Evolutionary conservation across 1,284 basidiomycete species (phyloP).

Genomic region (Anthracocystis walkeri): DNA sequence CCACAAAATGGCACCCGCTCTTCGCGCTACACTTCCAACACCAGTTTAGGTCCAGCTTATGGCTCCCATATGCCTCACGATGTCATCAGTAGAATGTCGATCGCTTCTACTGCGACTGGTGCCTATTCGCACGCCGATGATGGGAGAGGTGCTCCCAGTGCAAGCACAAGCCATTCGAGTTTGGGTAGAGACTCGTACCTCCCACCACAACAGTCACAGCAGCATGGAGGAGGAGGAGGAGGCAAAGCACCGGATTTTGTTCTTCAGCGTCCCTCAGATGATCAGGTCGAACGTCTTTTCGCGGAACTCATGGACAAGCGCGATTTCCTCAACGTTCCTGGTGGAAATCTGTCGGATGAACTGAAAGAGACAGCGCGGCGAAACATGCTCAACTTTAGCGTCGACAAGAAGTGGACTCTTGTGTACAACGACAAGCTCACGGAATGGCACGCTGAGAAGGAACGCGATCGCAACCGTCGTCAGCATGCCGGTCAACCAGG

Average conservation of each 20-base stretch:
- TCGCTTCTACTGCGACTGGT: constrained; percentile 31
- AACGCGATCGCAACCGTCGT: constrained; percentile 54
- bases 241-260: constrained; percentile 55
- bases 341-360: constrained; percentile 61
- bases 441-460: constrained; percentile 76
- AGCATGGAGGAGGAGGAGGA: neutral
- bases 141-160: constrained; percentile 6
- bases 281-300: constrained; percentile 66
- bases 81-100: constrained; percentile 33
- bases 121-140: constrained; percentile 22
- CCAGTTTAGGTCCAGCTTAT: constrained; percentile 16
- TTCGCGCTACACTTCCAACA: constrained; percentile 42
- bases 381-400: constrained; percentile 66
- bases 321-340: constrained; percentile 63
- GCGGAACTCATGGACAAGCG: constrained; percentile 68
- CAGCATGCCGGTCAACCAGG: constrained; percentile 71
- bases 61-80: constrained; percentile 26
- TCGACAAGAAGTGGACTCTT: constrained; percentile 91
- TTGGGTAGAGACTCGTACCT: constrained; percentile 34
- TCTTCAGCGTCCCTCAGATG: constrained; percentile 56
- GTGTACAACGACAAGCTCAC: constrained; percentile 86
- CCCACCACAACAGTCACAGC: constrained; percentile 8
- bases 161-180: constrained; percentile 31
- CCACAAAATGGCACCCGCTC: constrained; percentile 32
- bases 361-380: constrained; percentile 56